phyloP scores from a whole-genome alignment of 805 yeast genomes.

The Millerozyma acaciae region DNA sequence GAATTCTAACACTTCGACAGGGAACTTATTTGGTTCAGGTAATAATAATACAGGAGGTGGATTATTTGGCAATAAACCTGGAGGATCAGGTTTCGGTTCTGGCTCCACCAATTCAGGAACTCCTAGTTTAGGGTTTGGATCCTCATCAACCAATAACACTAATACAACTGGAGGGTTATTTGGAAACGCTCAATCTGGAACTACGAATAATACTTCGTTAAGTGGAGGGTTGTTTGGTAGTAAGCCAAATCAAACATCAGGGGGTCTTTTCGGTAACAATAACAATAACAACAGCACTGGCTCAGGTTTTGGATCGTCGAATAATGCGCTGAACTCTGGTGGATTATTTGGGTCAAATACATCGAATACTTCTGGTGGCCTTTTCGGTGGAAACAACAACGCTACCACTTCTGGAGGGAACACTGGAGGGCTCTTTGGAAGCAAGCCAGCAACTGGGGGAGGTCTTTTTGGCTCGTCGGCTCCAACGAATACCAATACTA shows the following conservation, averaged over 20 bases:
- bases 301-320: conserved; percentile 5
- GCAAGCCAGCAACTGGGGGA: conserved; percentile 12
- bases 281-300: neutral
- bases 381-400: conserved; percentile 1
- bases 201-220: conserved; percentile 1
- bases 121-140: conserved; percentile 18
- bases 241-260: conserved; percentile 1
- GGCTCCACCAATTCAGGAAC: conserved; percentile 4
- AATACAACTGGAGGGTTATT: conserved; percentile 4
- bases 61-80: conserved; percentile 12
- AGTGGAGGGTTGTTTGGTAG: conserved; percentile 2
- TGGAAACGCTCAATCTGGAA: too few relatives aligned
- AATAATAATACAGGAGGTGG: conserved; percentile 10
- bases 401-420: neutral
- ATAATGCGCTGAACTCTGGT: conserved; percentile 3
- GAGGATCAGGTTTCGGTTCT: conserved; percentile 1
- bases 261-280: conserved; percentile 1
- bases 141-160: conserved; percentile 4
- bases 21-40: conserved; percentile 8
- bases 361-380: neutral
- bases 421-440: conserved; percentile 9
- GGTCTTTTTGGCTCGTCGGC: conserved; percentile 27
- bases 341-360: conserved; percentile 7
- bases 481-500: conserved; percentile 9
- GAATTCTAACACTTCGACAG: conserved; percentile 4